Evolutionary conservation across 1,284 basidiomycete genomes (phyloP), one percentile per base, ranked within the genome.

Genomic region (Boletus subluridellus): DNA sequence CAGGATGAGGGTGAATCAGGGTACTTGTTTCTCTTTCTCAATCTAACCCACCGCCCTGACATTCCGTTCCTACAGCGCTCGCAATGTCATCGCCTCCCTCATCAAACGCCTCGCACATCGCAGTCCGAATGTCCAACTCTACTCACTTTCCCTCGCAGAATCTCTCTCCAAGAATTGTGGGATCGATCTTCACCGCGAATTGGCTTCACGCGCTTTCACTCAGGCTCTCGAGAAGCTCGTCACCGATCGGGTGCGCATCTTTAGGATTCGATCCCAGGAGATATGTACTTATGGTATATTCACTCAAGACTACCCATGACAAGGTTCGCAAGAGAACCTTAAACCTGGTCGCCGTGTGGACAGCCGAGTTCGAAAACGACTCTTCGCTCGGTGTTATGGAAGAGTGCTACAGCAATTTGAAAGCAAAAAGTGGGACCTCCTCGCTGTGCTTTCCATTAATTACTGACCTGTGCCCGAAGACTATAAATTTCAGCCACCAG

Each of bases 71-170:
- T 26, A 26, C 74, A 97, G 95, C 21, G 93, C 96, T 9, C 88
- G 90, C 55, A 87, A 91, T 68, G 94, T 94, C 60, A 82, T 97
- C 60, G 87, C 86, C 7, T 84, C 95, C 0, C 75, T 98, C 50
- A 82, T 95, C 69, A 98, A 96, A 76, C 90, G 96, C 6, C 81
- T 99, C 1, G 82, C 90, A 15, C 95, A 99, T 75, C 87, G 96
- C 39, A 97, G 92, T 72, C 91, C 96, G 15, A 99, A 97, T 68
- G 97, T 99, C 1, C 97, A 99, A 75, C 82, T 98, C 1, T 98
- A 96, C 69, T 85, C 95, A 10, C 84, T 99, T n/a, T 81, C 92
- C 37, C 80, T 97, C 14, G 83, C 87, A 3, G 95, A 96, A 71
- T 85, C 93, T 0, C 80, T 98, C 10, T 89, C 90, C 47, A 98